Conservation (phyloP, 2,329 filamentous ascomycete species). For the Paecilomyces sp. region DNA sequence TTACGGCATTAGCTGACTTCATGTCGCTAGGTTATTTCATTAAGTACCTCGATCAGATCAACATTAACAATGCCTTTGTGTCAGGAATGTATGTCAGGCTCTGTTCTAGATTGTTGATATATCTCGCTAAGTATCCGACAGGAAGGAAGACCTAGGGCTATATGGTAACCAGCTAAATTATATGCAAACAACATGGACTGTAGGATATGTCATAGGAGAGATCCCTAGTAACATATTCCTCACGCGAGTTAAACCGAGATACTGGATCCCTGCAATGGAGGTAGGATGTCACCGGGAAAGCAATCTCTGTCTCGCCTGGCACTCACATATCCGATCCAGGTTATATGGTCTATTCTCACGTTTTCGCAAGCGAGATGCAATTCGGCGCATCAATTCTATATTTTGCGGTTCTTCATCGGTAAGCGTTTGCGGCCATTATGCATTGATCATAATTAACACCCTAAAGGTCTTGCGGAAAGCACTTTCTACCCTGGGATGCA, state of each 20-base stretch:
- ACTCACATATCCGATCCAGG: constrained; percentile 17
- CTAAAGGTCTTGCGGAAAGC: constrained; percentile 16
- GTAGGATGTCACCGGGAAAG: constrained; percentile 24
- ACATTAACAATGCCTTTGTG: constrained; percentile 43
- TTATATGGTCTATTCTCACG: constrained; percentile 44
- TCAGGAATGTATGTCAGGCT: constrained; percentile 34
- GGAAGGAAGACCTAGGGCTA: constrained; percentile 48
- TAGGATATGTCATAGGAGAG: constrained; percentile 53
- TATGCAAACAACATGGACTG: constrained; percentile 51
- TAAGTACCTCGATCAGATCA: constrained; percentile 41
- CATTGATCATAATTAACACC: not conserved
- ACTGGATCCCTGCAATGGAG: constrained; percentile 45
- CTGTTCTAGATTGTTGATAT: not conserved
- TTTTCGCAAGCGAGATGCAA: constrained; percentile 37
- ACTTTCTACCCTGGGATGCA: constrained; percentile 49
- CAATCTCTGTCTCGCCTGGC: not conserved
- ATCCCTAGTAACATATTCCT: constrained; percentile 48
- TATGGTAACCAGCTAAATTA: constrained; percentile 51
- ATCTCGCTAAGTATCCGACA: constrained; percentile 9
- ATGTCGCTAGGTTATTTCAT: constrained; percentile 40
- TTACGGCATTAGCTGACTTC: not conserved
- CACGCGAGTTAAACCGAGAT: constrained; percentile 41
- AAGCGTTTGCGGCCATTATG: constrained; percentile 1
- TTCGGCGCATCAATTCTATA: constrained; percentile 40
- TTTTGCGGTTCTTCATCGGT: constrained; percentile 44